Evolutionary conservation across 495 filamentous ascomycete genomes (phyloP), one percentile per base, ranked within the genome.

Genomic region (Xylaria grammica): DNA sequence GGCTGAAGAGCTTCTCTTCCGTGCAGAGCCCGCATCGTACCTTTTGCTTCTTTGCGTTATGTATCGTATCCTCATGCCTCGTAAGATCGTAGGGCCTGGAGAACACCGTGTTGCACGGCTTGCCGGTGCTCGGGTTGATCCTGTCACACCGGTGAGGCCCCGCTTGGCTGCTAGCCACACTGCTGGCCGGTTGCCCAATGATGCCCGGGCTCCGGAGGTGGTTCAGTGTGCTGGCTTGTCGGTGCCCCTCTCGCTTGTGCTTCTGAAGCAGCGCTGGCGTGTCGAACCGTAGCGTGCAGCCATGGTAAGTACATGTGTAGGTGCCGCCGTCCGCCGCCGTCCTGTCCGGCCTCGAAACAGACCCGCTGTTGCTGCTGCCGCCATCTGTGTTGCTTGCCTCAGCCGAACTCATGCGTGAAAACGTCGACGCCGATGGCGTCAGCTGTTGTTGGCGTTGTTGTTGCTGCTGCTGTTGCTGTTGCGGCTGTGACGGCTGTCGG

Each of bases 31-130:
- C 88, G 75, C 94, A 99, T 24, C 92, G 88, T n/a, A 97, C 93
- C 79, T 99, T 98, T 72, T 92, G 88, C 85, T 97, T 97, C 69
- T 89, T 85, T 4, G 89, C 90, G 68, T 97, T 97, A 82, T 99
- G 95, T 68, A 98, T 97, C 11, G 95, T 98, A 69, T 97, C 94
- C 76, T 99, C 95, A 74, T 99, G 95, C 10, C 95, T 85, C 10
- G 95, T 99, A 34, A 99, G 85, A 78, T 99, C 95, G 85, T 99
- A 99, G 34, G 94, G 94, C n/a, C 95, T 85, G 1, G 94, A 97
- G 81, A 99, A 99, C 61, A 95, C 82, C 8, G 91, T 94, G 75
- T 95, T 97, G 86, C 95, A 99, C 3, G 94, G 92, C 79, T 97
- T 97, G 58, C 91, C 91, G 4, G 95, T 99, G 66, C 91, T 93